Evolutionary conservation across 768 basidiomycete genomes (phyloP).

Genomic region (Rossbeevera mucosa): DNA sequence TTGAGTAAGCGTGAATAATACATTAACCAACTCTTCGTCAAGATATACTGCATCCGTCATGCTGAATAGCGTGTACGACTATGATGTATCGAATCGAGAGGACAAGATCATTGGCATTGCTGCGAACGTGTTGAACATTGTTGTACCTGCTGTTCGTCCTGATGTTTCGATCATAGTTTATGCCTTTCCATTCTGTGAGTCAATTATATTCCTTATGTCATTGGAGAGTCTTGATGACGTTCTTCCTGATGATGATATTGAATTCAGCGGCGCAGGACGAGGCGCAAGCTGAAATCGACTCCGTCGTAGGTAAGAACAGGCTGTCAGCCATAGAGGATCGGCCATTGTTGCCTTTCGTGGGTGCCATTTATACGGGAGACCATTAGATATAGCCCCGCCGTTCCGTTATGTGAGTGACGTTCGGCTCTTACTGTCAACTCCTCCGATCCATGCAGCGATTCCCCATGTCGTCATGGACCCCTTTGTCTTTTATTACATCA

Average conservation of each 20-base stretch:
- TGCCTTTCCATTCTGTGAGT: neutral
- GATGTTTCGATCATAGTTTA: neutral
- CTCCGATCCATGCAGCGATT: neutral
- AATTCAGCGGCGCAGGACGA: neutral
- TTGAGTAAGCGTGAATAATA: neutral
- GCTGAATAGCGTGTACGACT: constrained; percentile 5
- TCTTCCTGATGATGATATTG: neutral
- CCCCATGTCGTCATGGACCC: too few relatives aligned
- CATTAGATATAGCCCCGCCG: neutral
- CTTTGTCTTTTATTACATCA: too few relatives aligned
- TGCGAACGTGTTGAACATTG: neutral
- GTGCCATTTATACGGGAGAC: neutral
- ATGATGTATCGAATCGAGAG: neutral
- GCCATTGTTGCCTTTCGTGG: neutral
- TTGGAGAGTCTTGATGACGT: constrained; percentile 1
- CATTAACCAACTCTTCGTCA: neutral
- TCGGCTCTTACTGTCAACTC: neutral
- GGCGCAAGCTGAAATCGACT: neutral
- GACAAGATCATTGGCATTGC: constrained; percentile 1
- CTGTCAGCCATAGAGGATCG: neutral
- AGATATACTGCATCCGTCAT: neutral
- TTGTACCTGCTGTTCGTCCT: neutral
- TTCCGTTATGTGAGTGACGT: neutral
- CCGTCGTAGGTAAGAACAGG: neutral
- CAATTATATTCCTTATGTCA: neutral